Base-by-base conservation (phyloP, 805 yeast genomes). In the Cyberlindnera misumaiensis region DNA sequence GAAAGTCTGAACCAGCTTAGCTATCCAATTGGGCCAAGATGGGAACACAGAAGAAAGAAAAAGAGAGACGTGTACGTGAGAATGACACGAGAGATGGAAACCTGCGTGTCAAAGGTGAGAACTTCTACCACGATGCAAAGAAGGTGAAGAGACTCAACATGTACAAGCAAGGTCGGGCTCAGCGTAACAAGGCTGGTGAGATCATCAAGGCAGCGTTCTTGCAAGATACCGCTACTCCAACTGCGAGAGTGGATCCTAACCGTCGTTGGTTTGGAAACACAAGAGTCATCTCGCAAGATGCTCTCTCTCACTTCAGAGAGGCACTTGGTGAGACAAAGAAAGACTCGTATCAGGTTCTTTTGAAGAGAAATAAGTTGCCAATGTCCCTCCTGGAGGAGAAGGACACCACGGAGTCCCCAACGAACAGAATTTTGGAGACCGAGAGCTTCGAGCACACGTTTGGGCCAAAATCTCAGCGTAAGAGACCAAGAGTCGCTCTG, bases 241-340 rank as follows among this genome's bases (percentile, higher is more conserved):
- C 70, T 47, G 97, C 97, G 2, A 72, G 98, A 44, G 94, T 90
- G 32, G 96, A 86, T 58, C 97, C 98, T 6, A 90, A 90, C 62
- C 77, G 96, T 61, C 77, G 94, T 58, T 90, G 97, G 98, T 93
- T 93, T 58, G 96, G 96, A 35, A 93, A 88, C 64, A 87, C 98
- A 11, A 77, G 98, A 57, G 98, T 90, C 30, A 90, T 90, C 56
- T 90, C 97, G 4, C 98, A 90, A 61, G 96, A 93, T 69, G 96
- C 97, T 2, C 68, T 90, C 53, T 70, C 83, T 22, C 97, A 93
- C 65, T 90, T 90, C 67, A 74, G 98, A 60, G 93, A 85, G 49
- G 97, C 97, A 8, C 72, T 90, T 66, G 94, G 93, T 34, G 95
- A 82, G 45, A 83, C 83, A 53, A 75, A 81, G 52, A 71, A 80